A percentile compares a stretch with the other conserved stretches of the same genome.
Conservation (phyloP, 495 filamentous ascomycete species). For the Talaromyces liani region DNA sequence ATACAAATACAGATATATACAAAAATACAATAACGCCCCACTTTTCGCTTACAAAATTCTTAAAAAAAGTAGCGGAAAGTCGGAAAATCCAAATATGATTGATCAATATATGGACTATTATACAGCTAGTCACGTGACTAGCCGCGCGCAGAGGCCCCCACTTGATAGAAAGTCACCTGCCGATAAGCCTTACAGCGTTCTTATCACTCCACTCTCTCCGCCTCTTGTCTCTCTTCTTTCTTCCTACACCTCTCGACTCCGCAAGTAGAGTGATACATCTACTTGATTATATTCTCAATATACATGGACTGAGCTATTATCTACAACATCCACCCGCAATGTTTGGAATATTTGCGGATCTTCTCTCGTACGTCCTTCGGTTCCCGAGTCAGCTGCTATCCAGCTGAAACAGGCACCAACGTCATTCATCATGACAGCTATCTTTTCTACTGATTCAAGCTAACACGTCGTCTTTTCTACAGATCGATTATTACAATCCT, state of each 20-base stretch:
- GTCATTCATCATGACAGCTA: not conserved
- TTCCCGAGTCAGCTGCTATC: not conserved
- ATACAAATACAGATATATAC: too few species aligned
- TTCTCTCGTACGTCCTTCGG: constrained; percentile 61
- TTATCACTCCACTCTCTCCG: constrained; percentile 4
- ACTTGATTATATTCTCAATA: not conserved
- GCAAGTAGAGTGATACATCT: not conserved
- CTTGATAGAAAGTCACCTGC: not conserved
- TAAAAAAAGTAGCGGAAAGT: too few species aligned
- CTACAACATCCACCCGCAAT: constrained; percentile 32
- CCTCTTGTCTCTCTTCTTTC: not conserved
- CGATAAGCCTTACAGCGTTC: not conserved
- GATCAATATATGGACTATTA: too few species aligned
- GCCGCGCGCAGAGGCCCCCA: not conserved
- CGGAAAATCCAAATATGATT: too few species aligned
- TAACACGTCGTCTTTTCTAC: constrained; percentile 16
- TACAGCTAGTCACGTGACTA: too few species aligned
- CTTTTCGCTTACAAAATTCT: too few species aligned
- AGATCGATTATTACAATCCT: constrained; percentile 85
- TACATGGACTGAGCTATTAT: not conserved
- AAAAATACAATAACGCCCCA: too few species aligned
- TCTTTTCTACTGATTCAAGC: not conserved
- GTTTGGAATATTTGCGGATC: constrained; percentile 75
- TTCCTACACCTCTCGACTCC: not conserved
- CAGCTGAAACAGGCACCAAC: not conserved